These are phyloP conservation scores for Ophiorrhiza pumila DNA, from an alignment of 257 asterid species.

Conservation along the genomic window DNA sequence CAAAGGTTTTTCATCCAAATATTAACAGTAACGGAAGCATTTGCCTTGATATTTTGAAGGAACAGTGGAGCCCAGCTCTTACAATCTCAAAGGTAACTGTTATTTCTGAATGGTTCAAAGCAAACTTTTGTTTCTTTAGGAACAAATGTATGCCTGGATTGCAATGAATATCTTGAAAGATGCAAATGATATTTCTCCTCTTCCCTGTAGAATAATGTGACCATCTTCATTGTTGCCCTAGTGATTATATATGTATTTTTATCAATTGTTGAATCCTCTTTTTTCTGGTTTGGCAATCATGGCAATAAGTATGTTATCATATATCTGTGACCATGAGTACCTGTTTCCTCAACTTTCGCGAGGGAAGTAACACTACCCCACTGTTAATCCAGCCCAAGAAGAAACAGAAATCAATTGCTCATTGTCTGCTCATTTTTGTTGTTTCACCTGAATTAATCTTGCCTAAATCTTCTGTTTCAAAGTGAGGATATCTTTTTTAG, in stretches of 20 bases:
- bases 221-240: not conserved
- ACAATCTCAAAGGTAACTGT: slow-evolving; percentile 37
- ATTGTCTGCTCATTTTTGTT: not conserved
- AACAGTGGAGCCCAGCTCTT: slow-evolving; percentile 51
- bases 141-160: not conserved
- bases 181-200: not conserved
- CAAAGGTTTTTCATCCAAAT: slow-evolving; percentile 45
- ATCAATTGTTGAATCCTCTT: not conserved
- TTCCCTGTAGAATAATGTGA: not conserved
- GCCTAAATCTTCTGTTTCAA: not conserved
- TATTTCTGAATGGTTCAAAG: not conserved
- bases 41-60: slow-evolving; percentile 43
- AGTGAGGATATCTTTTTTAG: not conserved
- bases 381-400: not conserved
- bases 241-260: too few relatives aligned
- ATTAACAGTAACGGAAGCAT: slow-evolving; percentile 44
- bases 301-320: not conserved
- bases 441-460: not conserved
- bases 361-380: not conserved
- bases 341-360: not conserved
- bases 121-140: not conserved
- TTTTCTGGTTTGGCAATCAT: not conserved
- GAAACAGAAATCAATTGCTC: not conserved
- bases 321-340: not conserved
- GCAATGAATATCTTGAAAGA: not conserved